phyloP scores from a whole-genome alignment of 345 rosid genomes.

The Nephelium lappaceum region DNA sequence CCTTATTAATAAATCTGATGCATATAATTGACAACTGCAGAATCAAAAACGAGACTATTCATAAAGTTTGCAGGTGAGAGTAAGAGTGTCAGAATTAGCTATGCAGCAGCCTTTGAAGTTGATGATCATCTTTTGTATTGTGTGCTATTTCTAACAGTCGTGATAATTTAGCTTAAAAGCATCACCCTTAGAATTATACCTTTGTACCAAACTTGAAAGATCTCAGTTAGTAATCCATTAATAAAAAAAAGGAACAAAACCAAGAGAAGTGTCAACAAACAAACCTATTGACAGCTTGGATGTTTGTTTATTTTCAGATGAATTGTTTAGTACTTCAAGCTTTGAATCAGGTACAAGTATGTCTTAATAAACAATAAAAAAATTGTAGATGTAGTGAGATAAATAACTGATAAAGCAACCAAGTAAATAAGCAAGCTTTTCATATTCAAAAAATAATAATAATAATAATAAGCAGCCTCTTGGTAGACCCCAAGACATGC shows the following conservation, averaged over 20 bases:
- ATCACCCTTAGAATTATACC: conserved; percentile 1
- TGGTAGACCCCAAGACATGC: background rate
- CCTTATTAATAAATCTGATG: background rate
- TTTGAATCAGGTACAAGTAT: background rate
- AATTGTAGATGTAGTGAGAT: background rate
- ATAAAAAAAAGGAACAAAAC: background rate
- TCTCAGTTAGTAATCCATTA: background rate
- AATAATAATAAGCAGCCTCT: background rate
- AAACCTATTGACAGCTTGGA: background rate
- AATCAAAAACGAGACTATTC: background rate
- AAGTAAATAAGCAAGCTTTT: background rate
- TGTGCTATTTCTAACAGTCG: background rate
- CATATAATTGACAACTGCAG: background rate
- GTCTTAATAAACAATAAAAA: no score
- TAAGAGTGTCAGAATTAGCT: no score
- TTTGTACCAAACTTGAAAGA: background rate
- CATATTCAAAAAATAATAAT: background rate
- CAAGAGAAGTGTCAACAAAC: background rate
- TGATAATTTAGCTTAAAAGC: conserved; percentile 11
- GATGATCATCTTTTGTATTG: no score
- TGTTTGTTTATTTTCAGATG: background rate
- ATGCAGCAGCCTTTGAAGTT: no score
- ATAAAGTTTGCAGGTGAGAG: background rate
- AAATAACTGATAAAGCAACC: background rate
- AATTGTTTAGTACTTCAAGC: background rate